Evolutionary conservation across 805 yeast genomes (phyloP), one percentile per base, ranked within the genome.

Genomic region (Clavispora phyllophila): DNA sequence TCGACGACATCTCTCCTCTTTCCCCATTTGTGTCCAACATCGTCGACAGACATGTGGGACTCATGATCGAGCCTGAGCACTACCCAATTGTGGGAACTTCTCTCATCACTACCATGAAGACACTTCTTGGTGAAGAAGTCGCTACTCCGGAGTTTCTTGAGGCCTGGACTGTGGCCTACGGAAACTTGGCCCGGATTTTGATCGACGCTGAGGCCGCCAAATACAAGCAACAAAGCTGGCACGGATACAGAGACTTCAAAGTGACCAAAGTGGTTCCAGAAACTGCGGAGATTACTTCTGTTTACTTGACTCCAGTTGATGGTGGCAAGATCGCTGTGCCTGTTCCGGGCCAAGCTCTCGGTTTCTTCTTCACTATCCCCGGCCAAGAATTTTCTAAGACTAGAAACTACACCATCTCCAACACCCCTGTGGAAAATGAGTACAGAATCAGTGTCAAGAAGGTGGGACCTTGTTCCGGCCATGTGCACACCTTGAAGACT

Each of bases 131-230:
- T 5, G 72, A 64, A 34, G 65, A 62, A 19, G 72, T 68, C n/a
- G 86, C 86, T n/a, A 78, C 79, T 15, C 71, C 67, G 3, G 79
- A 71, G 33, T 76, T 84, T 41, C 50, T 81, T 36, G 70, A 65
- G 20, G 87, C 87, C 9, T 84, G 88, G 87, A 65, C 70, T 19
- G 72, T 65, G 33, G 89, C 90, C 5, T 83, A 84, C 57, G 75
- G 73, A 28, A 76, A 73, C 44, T 67, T 83, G 47, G 89, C 89
- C 5, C 72, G 78, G 43, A 58, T 79, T 9, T 66, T 83, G 48
- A 83, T 84, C 48, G 59, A 66, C 31, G 72, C 76, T 17, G 90
- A 83, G 60, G 60, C 60, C 39, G 61, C 61, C 4, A 56, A 70
- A 50, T 83, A 82, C 55, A 48, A 58, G 19, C 49, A 55, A 13